Base-by-base conservation (phyloP, 2,329 filamentous ascomycete species). In the Alternaria burnsii region DNA sequence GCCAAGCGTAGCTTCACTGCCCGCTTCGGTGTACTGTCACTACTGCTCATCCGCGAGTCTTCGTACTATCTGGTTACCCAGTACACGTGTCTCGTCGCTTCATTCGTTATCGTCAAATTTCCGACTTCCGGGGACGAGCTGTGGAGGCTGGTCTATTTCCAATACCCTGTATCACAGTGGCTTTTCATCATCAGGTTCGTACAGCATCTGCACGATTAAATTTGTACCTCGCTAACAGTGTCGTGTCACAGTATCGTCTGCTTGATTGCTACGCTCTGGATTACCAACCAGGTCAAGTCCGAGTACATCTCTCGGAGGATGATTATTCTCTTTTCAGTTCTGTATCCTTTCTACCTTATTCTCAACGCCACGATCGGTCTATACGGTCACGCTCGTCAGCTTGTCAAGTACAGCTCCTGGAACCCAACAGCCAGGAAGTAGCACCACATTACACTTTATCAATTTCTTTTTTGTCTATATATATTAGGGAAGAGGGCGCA, bases 21-120 rank as follows among this genome's bases (percentile, higher is more conserved):
- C 2, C 79, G 82, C 7, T 80, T 82, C 48, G 82, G 82, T 11
- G 71, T 84, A 5, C 61, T 83, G 3, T 83, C 81, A 1, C 68
- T 84, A 5, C 76, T 84, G 1, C 70, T 81, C 20, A 78, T 83
- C 32, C 79, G 82, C 26, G 82, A 84, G 62, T 69, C 78, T 41
- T 81, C 78, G 51, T 84, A 84, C 63, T 84, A 84, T 55, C 76
- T 84, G 14, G 81, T 84, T 43, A 82, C 81, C 3, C 81, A 83
- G 63, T 83, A 83, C 67, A 79, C 78, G 3, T 83, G 81, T 64
- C 72, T 84, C 1, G 77, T 84, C 4, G 26, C 81, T 16, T 81
- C 79, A 44, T 81, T 84, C 64, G 59, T 84, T 62, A 81, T 83
- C 62, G 77, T 76, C 18, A 77, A 79, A 36, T 84, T 82, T 58